Percentiles rank a stretch among this genome's conserved stretches.
phyloP scores from a whole-genome alignment of 2,329 filamentous ascomycete genomes.

The Nemania diffusa region DNA sequence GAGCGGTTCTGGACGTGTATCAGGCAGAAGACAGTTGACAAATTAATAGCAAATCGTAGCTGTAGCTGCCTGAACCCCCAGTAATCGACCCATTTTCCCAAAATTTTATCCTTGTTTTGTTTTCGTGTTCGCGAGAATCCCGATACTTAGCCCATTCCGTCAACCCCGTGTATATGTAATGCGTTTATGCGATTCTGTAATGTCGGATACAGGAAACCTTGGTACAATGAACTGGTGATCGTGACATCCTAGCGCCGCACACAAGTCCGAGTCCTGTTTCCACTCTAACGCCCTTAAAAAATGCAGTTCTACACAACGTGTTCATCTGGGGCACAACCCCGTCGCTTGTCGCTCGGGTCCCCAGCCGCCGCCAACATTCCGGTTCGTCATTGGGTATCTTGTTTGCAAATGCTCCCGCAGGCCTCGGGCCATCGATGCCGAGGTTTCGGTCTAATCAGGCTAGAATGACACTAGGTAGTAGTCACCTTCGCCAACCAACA shows the following conservation, averaged over 20 bases:
- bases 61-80: constrained; percentile 20
- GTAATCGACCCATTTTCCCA: constrained; percentile 12
- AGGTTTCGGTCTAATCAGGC: neutral
- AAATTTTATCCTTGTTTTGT: constrained; percentile 22
- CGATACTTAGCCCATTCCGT: constrained; percentile 22
- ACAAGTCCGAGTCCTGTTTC: constrained; percentile 22
- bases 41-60: constrained; percentile 21
- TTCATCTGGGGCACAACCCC: constrained; percentile 12
- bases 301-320: constrained; percentile 30
- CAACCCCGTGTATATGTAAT: constrained; percentile 21
- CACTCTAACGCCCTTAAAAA: constrained; percentile 34
- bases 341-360: constrained; percentile 5
- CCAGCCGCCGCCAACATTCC: constrained; percentile 1
- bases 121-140: constrained; percentile 25
- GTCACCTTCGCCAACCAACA: constrained; percentile 70
- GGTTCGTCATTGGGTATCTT: constrained; percentile 22
- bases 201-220: constrained; percentile 25
- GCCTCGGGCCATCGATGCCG: constrained; percentile 3
- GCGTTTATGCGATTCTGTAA: constrained; percentile 23
- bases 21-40: constrained; percentile 10
- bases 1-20: neutral
- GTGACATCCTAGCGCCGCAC: constrained; percentile 32
- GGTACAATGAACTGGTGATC: constrained; percentile 30
- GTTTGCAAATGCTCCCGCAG: constrained; percentile 17
- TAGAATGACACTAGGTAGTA: neutral